A percentile compares a stretch with the other conserved stretches of the same genome.
Evolutionary conservation across 1,284 basidiomycete species (phyloP).

Genomic region (Leccinum insolens): DNA sequence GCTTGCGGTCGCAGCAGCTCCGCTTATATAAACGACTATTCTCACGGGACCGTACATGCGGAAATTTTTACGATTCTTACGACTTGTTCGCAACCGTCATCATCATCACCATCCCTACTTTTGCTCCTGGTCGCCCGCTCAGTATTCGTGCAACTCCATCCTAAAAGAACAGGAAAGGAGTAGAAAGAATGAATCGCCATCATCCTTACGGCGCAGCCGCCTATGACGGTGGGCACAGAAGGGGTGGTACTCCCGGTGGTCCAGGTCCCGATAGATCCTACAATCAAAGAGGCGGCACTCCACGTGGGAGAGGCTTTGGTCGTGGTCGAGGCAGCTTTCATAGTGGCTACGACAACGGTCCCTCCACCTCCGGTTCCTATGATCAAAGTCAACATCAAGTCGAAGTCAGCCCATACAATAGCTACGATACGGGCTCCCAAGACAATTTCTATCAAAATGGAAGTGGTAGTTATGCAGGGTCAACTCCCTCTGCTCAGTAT

Average conservation of each 20-base stretch:
- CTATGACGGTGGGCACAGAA: constrained; percentile 64
- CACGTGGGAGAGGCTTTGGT: constrained; percentile 65
- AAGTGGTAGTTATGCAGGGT: constrained; percentile 49
- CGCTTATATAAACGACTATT: constrained; percentile 30
- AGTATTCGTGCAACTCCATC: constrained; percentile 33
- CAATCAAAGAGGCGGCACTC: constrained; percentile 62
- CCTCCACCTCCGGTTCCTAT: constrained; percentile 44
- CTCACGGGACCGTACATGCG: constrained; percentile 27
- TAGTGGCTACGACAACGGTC: constrained; percentile 52
- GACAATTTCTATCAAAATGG: constrained; percentile 68
- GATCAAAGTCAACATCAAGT: constrained; percentile 63
- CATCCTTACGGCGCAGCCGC: constrained; percentile 72
- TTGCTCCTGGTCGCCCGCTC: constrained; percentile 27
- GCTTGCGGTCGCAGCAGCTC: constrained; percentile 5
- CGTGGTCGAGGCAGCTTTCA: constrained; percentile 62
- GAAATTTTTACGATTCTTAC: constrained; percentile 31
- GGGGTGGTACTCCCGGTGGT: constrained; percentile 65
- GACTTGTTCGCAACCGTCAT: constrained; percentile 28
- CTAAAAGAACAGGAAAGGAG: constrained; percentile 30
- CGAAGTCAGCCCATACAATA: constrained; percentile 64
- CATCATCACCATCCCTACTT: constrained; percentile 29
- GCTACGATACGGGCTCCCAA: constrained; percentile 63
- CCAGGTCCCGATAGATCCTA: constrained; percentile 75
- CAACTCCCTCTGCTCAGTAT: constrained; percentile 47
- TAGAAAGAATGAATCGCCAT: constrained; percentile 74